These are phyloP conservation scores for Fistulinella staudtii DNA, from an alignment of 1,284 basidiomycete genomes.

Conservation along the genomic window DNA sequence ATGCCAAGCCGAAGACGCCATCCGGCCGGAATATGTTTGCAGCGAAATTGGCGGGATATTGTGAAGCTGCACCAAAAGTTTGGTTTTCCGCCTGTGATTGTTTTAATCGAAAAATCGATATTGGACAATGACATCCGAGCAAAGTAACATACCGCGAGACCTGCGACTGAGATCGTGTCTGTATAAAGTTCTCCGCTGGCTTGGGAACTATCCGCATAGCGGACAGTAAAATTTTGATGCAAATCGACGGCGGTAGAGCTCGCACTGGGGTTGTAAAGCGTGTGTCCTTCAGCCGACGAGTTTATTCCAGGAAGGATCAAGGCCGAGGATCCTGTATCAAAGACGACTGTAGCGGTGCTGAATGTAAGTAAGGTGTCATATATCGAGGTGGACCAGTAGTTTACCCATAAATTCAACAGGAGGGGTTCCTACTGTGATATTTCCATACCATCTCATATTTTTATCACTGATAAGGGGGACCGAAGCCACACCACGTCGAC, in stretches of 20 bases:
- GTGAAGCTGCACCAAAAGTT: conserved; percentile 20
- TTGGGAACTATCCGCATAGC: conserved; percentile 36
- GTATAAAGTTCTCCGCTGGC: conserved; percentile 33
- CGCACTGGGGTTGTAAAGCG: conserved; percentile 28
- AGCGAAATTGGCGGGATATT: conserved; percentile 19
- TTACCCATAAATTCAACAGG: conserved; percentile 17
- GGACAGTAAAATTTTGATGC: conserved; percentile 24
- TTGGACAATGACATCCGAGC: neutral
- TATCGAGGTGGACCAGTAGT: neutral
- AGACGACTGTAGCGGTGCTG: conserved; percentile 30
- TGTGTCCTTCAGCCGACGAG: conserved; percentile 35
- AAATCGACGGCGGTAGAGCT: conserved; percentile 34
- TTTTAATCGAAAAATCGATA: neutral
- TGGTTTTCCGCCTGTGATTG: conserved; percentile 25
- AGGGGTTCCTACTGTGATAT: conserved; percentile 23
- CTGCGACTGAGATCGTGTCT: conserved; percentile 33
- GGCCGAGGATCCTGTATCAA: conserved; percentile 46
- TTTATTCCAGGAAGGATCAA: conserved; percentile 29
- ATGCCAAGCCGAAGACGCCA: conserved; percentile 29
- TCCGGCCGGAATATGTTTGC: conserved; percentile 15
- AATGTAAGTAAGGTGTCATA: neutral
- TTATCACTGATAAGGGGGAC: conserved; percentile 14
- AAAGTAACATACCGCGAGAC: conserved; percentile 16
- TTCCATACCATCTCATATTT: conserved; percentile 25
- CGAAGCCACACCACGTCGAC: conserved; percentile 7